These are phyloP conservation scores for Boletus rubropictus DNA, from an alignment of 768 basidiomycete genomes.

Conservation along the genomic window DNA sequence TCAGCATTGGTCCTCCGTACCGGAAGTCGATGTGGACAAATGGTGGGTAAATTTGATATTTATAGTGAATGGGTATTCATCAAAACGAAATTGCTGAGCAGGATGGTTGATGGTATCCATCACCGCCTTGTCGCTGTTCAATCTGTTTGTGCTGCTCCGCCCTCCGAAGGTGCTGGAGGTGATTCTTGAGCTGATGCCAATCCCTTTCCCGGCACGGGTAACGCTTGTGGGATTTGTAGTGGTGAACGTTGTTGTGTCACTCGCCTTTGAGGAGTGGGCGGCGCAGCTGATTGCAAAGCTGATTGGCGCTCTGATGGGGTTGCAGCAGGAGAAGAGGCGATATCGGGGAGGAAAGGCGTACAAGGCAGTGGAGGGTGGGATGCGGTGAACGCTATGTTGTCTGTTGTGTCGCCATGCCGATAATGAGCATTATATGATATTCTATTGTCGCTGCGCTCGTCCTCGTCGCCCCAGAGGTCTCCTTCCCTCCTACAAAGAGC, in stretches of 20 bases:
- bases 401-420: conserved; percentile 19
- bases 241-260: conserved; percentile 65
- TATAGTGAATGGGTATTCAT: background rate
- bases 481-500: conserved; percentile 30
- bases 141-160: conserved; percentile 66
- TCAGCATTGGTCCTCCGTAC: conserved; percentile 97
- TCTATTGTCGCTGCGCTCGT: no score
- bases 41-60: conserved; percentile 42
- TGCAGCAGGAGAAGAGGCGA: conserved; percentile 41
- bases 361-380: conserved; percentile 76
- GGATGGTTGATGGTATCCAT: conserved; percentile 81
- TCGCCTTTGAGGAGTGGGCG: conserved; percentile 75
- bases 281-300: conserved; percentile 50
- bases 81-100: conserved; percentile 26
- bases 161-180: conserved; percentile 56
- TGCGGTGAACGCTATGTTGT: conserved; percentile 30
- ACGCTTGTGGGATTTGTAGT: conserved; percentile 63
- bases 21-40: conserved; percentile 94
- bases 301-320: conserved; percentile 43
- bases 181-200: conserved; percentile 69
- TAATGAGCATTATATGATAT: background rate
- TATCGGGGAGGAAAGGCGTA: conserved; percentile 69
- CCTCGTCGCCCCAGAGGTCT: conserved; percentile 30
- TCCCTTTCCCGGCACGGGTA: conserved; percentile 64
- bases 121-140: conserved; percentile 61